These are phyloP conservation scores for Candida verbasci DNA, from an alignment of 805 yeast species.

Conservation along the genomic window DNA sequence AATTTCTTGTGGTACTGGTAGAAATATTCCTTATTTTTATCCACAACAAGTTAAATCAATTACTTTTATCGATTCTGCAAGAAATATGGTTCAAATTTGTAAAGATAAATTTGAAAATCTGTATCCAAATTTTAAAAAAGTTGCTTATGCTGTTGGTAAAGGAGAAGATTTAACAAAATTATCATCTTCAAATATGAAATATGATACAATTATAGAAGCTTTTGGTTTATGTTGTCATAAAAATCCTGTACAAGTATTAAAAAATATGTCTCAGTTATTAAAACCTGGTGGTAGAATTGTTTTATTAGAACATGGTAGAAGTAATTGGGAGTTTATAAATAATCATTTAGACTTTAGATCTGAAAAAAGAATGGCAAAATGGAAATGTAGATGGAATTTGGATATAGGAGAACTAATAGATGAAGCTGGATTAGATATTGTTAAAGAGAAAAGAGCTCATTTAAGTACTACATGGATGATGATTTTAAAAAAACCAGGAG, in stretches of 20 bases:
- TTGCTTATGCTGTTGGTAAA: constrained; percentile 83
- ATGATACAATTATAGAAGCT: constrained; percentile 90
- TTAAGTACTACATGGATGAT: constrained; percentile 91
- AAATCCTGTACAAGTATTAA: constrained; percentile 80
- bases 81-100: constrained; percentile 79
- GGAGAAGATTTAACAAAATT: constrained; percentile 75
- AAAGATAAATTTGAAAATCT: constrained; percentile 63
- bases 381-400: constrained; percentile 98
- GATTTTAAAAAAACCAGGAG: constrained; percentile 72
- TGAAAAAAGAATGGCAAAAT: constrained; percentile 73
- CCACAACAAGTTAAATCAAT: constrained; percentile 60
- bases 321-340: constrained; percentile 74
- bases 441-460: constrained; percentile 75
- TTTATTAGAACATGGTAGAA: constrained; percentile 88
- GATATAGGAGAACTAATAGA: constrained; percentile 87
- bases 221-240: constrained; percentile 96
- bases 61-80: constrained; percentile 82
- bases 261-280: constrained; percentile 66
- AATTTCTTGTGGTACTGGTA: constrained; percentile 94
- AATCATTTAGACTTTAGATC: constrained; percentile 78
- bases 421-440: constrained; percentile 77
- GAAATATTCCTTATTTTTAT: constrained; percentile 76
- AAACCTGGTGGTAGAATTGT: constrained; percentile 89
- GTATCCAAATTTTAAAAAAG: constrained; percentile 66
- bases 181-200: constrained; percentile 43